Evolutionary conservation across 176 grass and related monocot species (phyloP).

Genomic region (Alloteropsis semialata): DNA sequence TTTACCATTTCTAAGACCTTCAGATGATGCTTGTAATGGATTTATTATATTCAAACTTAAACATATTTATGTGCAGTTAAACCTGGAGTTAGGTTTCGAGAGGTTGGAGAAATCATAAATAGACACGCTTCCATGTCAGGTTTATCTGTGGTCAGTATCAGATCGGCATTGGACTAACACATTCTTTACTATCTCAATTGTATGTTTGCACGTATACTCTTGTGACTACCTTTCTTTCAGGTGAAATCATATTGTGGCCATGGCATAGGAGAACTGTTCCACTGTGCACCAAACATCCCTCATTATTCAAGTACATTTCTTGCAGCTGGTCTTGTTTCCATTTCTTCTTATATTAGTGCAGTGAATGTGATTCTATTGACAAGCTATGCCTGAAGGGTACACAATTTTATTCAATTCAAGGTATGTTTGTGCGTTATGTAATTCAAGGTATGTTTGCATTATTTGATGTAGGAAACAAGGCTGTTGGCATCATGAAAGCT

Average conservation of each 20-base stretch:
- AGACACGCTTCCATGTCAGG: slow-evolving; percentile 89
- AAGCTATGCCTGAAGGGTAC: slow-evolving; percentile 1
- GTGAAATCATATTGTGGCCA: slow-evolving; percentile 98
- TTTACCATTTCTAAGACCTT: neutral
- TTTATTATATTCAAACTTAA: slow-evolving; percentile 18
- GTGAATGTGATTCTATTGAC: neutral
- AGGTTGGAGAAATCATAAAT: slow-evolving; percentile 93
- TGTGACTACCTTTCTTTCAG: slow-evolving; percentile 39
- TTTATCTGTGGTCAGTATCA: slow-evolving; percentile 79
- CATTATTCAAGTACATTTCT: slow-evolving; percentile 83
- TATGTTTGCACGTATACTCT: slow-evolving; percentile 11
- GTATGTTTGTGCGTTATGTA: slow-evolving; percentile 16
- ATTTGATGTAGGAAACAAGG: slow-evolving; percentile 80
- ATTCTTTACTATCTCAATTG: neutral
- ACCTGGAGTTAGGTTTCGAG: slow-evolving; percentile 92
- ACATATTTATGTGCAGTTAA: slow-evolving; percentile 62
- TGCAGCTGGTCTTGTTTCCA: slow-evolving; percentile 26
- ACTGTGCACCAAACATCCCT: slow-evolving; percentile 95
- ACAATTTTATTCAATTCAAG: neutral
- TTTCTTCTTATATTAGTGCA: slow-evolving; percentile 16
- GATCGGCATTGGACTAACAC: neutral
- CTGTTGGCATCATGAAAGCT: slow-evolving; percentile 98
- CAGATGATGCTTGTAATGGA: neutral
- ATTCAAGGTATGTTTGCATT: slow-evolving; percentile 9
- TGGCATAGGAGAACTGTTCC: slow-evolving; percentile 96